phyloP scores from a whole-genome alignment of 208 protist genomes.

The Trypanosoma cruzi region DNA sequence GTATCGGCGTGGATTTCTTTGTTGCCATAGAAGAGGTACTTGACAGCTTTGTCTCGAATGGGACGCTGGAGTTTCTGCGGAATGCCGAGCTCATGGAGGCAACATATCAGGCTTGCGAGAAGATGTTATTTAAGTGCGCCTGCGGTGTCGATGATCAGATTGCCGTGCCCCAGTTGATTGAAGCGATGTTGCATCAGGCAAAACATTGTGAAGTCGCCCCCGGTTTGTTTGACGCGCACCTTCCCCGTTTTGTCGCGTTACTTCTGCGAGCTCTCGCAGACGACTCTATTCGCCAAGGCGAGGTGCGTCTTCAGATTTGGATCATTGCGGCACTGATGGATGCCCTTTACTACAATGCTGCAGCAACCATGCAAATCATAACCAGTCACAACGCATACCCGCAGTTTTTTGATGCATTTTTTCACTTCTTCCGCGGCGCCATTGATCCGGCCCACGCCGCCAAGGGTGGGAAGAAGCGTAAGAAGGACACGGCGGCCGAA shows the following conservation, averaged over 20 bases:
- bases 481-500: conserved; percentile 27
- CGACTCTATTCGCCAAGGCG: conserved; percentile 44
- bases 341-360: conserved; percentile 86
- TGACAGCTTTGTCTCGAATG: conserved; percentile 82
- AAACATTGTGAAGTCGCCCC: conserved; percentile 48
- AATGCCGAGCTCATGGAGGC: conserved; percentile 72
- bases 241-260: conserved; percentile 59
- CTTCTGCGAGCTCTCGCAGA: conserved; percentile 76
- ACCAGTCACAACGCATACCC: conserved; percentile 53
- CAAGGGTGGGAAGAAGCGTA: conserved; percentile 50
- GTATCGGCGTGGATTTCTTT: conserved; percentile 89
- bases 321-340: conserved; percentile 83
- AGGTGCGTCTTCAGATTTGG: conserved; percentile 76
- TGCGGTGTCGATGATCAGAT: conserved; percentile 53
- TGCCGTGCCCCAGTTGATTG: conserved; percentile 76
- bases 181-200: conserved; percentile 86
- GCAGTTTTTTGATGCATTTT: conserved; percentile 75
- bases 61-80: conserved; percentile 57
- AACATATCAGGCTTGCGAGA: conserved; percentile 71
- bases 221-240: conserved; percentile 55
- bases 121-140: conserved; percentile 76
- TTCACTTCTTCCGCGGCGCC: conserved; percentile 64
- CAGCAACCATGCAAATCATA: conserved; percentile 56
- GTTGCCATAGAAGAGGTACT: conserved; percentile 76
- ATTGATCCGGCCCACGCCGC: conserved; percentile 7